Evolutionary conservation across 2,329 filamentous ascomycete species (phyloP).

Genomic region (Alternaria conjuncta): DNA sequence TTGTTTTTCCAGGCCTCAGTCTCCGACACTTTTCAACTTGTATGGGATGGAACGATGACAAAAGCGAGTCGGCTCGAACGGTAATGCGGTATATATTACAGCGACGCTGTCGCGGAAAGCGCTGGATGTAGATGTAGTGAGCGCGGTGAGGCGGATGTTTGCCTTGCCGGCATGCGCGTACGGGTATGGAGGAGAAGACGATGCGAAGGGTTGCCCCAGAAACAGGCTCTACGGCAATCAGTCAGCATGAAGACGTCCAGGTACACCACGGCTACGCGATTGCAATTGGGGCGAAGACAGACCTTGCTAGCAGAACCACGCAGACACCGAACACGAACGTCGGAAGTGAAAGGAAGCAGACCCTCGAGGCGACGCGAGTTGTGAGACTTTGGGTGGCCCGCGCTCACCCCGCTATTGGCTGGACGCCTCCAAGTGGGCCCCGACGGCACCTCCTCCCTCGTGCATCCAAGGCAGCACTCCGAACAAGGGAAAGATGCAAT

Average conservation of each 20-base stretch:
- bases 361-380: slow-evolving; percentile 22
- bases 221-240: slow-evolving; percentile 24
- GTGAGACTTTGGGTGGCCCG: slow-evolving; percentile 27
- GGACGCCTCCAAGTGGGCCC: not conserved
- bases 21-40: not conserved
- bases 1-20: not conserved
- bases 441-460: not conserved
- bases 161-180: slow-evolving; percentile 17
- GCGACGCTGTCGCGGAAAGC: not conserved
- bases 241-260: slow-evolving; percentile 18
- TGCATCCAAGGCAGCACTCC: slow-evolving; percentile 1
- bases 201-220: slow-evolving; percentile 31
- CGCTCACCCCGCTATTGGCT: slow-evolving; percentile 15
- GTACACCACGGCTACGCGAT: slow-evolving; percentile 6
- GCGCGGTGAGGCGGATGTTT: slow-evolving; percentile 27
- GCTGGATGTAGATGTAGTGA: not conserved
- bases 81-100: slow-evolving; percentile 6
- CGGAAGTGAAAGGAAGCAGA: slow-evolving; percentile 18
- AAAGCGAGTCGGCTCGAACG: not conserved
- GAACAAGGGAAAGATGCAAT: not conserved
- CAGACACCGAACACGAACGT: slow-evolving; percentile 16
- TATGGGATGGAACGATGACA: not conserved
- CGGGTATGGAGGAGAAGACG: slow-evolving; percentile 9
- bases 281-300: slow-evolving; percentile 11
- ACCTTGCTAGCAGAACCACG: slow-evolving; percentile 19